Evolutionary conservation across 106 monocot genomes (phyloP).

Genomic region (Ottelia alismoides): DNA sequence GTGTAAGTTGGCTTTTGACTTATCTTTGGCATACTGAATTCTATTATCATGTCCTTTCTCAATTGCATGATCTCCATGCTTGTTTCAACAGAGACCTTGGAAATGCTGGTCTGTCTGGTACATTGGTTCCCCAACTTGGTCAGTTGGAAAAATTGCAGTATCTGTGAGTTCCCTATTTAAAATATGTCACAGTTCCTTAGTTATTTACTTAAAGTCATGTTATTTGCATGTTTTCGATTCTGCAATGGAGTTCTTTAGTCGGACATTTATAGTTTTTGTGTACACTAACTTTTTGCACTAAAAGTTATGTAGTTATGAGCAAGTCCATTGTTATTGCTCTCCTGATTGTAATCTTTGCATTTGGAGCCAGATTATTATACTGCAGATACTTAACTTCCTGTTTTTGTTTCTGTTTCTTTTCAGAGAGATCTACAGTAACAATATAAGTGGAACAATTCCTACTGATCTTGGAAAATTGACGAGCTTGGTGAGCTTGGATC

Average conservation of each 20-base stretch:
- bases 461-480: constrained; percentile 64
- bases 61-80: neutral
- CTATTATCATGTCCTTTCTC: neutral
- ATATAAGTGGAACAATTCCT: constrained; percentile 60
- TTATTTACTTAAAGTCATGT: too few relatives aligned
- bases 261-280: too few relatives aligned
- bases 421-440: constrained; percentile 89
- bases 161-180: constrained; percentile 28
- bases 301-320: neutral
- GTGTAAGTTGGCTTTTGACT: too few relatives aligned
- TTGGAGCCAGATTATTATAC: too few relatives aligned
- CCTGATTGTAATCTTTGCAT: too few relatives aligned
- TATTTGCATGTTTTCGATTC: too few relatives aligned
- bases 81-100: constrained; percentile 33
- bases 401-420: neutral
- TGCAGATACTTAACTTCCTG: too few relatives aligned
- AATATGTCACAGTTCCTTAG: too few relatives aligned
- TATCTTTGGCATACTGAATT: neutral
- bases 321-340: too few relatives aligned
- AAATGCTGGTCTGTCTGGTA: constrained; percentile 27
- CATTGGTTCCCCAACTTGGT: constrained; percentile 32
- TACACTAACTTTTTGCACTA: neutral
- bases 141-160: constrained; percentile 27
- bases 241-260: too few relatives aligned
- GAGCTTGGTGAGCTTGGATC: constrained; percentile 78